phyloP scores from a whole-genome alignment of 2,329 filamentous ascomycete species.

The Neopestalotiopsis rosae region DNA sequence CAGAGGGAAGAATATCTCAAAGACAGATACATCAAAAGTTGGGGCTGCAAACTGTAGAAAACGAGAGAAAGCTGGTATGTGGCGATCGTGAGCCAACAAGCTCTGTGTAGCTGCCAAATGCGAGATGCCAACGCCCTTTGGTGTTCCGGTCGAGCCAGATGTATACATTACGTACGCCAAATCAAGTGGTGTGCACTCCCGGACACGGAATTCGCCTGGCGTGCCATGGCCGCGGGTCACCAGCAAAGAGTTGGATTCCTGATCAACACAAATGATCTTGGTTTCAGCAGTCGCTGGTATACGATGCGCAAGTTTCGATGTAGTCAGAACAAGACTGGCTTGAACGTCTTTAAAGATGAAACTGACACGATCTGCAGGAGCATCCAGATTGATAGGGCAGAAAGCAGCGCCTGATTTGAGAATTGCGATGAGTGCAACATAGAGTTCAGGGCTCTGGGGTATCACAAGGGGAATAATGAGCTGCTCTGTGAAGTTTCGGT shows the following conservation, averaged over 20 bases:
- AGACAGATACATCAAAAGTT: constrained; percentile 93
- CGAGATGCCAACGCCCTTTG: constrained; percentile 85
- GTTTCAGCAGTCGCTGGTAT: constrained; percentile 33
- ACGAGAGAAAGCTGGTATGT: constrained; percentile 76
- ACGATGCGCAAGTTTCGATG: constrained; percentile 48
- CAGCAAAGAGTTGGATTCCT: not conserved
- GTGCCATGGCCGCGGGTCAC: not conserved
- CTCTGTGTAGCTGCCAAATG: constrained; percentile 83
- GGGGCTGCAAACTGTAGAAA: constrained; percentile 93
- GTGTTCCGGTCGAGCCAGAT: constrained; percentile 85
- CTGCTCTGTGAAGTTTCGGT: constrained; percentile 29
- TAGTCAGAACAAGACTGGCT: constrained; percentile 72
- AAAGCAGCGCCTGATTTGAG: constrained; percentile 85
- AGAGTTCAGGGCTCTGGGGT: constrained; percentile 78
- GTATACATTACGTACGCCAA: constrained; percentile 94
- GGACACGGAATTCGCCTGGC: not conserved
- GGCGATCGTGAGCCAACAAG: constrained; percentile 77
- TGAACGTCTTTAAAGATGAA: constrained; percentile 83
- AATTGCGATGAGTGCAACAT: constrained; percentile 77
- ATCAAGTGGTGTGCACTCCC: constrained; percentile 34
- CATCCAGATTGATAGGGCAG: constrained; percentile 81
- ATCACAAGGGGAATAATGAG: constrained; percentile 76
- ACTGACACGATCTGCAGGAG: constrained; percentile 74
- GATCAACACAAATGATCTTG: constrained; percentile 11
- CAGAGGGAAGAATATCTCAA: constrained; percentile 91